Base-by-base conservation (phyloP, 257 asterid genomes). In the Mentha longifolia region DNA sequence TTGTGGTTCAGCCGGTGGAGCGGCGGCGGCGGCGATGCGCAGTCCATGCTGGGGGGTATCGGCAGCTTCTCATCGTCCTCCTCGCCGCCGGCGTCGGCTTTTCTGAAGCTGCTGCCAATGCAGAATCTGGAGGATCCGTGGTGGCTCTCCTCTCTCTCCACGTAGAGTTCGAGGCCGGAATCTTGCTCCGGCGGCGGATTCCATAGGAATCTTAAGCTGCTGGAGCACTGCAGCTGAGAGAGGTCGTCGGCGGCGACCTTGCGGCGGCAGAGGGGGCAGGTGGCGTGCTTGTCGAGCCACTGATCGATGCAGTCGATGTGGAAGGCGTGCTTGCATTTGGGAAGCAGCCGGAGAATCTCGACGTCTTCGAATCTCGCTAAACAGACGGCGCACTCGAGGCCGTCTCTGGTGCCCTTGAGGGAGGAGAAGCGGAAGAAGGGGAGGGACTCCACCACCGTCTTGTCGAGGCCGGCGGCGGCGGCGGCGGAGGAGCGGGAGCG, bases 341-440 rank as follows among this genome's bases (percentile, higher is more conserved):
- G 94, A 37, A 89, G 76, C 2, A 89, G 77, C 4, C 94, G 35
- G 0, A 89, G 78, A 43, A 87, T 47, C 46, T 89, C 96, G 13
- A 67, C 71, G 25, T 85, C 94, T 28, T 80, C 81, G 64, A 82
- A 89, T 56, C 55, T 85, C 2, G 91, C 78, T 3, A 89, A 68
- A 17, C 96, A 89, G 39, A 89, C 91, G 6, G 88, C 63, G 76
- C 96, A 89, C n/a, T 89, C 96, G 3, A 89, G 87, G 22, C 90
- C 94, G 4, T 82, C 68, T 19, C 55, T 66, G 4, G 81, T 71
- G 0, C 96, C 96, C 28, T 33, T 72, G 0, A 89, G 86, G n/a
- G 79, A 68, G 2, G 87, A 83, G 57, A 87, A 89, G 2, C 82
- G 65, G 54, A 87, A 87, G 74, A 77, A 79, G 16, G 96, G 96